These are phyloP conservation scores for Chlamydomonas applanata DNA, from an alignment of 139 green algal genomes.

Conservation along the genomic window DNA sequence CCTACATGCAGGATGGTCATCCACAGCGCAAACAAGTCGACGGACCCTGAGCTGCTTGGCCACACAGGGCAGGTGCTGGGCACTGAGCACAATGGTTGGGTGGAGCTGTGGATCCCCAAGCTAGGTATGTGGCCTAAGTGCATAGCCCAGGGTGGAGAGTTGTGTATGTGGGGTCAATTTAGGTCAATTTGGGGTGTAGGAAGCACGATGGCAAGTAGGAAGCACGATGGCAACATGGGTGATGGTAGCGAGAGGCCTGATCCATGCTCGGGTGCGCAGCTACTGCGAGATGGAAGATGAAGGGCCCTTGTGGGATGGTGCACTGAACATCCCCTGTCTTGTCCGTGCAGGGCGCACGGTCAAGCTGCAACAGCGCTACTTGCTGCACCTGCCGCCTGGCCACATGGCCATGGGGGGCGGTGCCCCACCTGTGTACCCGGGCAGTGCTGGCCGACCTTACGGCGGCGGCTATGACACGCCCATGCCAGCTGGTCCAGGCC, in stretches of 20 bases:
- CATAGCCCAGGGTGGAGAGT: no score
- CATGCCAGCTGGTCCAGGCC: neutral
- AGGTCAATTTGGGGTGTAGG: no score
- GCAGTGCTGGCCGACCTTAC: neutral
- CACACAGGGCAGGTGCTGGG: slow-evolving; percentile 20
- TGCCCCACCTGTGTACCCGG: no score
- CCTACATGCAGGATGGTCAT: slow-evolving; percentile 26
- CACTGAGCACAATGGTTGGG: slow-evolving; percentile 21
- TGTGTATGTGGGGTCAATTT: no score
- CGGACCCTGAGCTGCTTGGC: slow-evolving; percentile 30
- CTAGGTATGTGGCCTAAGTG: slow-evolving; percentile 3
- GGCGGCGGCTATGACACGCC: neutral
- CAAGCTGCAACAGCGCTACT: slow-evolving; percentile 21
- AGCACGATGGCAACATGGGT: no score
- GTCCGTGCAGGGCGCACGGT: slow-evolving; percentile 12
- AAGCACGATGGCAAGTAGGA: no score
- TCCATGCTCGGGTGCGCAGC: neutral
- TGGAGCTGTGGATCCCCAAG: slow-evolving; percentile 26
- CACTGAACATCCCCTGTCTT: no score
- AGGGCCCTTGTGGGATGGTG: no score
- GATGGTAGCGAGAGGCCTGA: slow-evolving; percentile 1
- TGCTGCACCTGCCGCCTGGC: slow-evolving; percentile 14
- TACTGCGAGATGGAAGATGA: no score
- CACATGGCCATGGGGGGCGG: no score
- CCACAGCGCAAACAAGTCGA: slow-evolving; percentile 15